Percentiles rank a stretch among this genome's conserved stretches.
Evolutionary conservation across 805 yeast species (phyloP).

Genomic region (Kodamaea jinghongensis): DNA sequence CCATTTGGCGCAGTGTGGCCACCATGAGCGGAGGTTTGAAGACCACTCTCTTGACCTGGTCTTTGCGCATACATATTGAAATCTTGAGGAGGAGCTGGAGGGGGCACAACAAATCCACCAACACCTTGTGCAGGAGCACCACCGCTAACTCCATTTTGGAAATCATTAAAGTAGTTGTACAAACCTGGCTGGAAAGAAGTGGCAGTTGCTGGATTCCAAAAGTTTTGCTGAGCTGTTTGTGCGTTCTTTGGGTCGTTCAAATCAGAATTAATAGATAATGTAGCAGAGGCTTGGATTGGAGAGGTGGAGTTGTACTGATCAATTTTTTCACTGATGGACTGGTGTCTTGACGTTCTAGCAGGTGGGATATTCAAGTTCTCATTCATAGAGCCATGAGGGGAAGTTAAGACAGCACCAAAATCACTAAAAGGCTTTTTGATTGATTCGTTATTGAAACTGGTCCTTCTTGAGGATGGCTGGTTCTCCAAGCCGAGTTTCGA

Average conservation of each 20-base stretch:
- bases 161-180: conserved; percentile 29
- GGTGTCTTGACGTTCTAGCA: conserved; percentile 41
- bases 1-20: neutral
- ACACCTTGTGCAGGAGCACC: conserved; percentile 1
- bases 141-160: conserved; percentile 2
- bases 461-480: conserved; percentile 47
- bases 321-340: conserved; percentile 59
- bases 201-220: conserved; percentile 70
- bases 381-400: conserved; percentile 42
- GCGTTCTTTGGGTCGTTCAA: conserved; percentile 15
- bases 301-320: conserved; percentile 51
- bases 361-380: conserved; percentile 41
- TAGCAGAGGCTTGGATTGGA: conserved; percentile 44
- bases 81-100: conserved; percentile 21
- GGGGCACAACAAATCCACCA: conserved; percentile 11
- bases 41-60: neutral
- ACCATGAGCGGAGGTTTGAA: too few relatives aligned
- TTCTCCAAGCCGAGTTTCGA: conserved; percentile 32
- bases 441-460: conserved; percentile 43
- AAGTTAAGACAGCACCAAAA: conserved; percentile 12
- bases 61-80: conserved; percentile 28
- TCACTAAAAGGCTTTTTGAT: conserved; percentile 19
- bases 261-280: conserved; percentile 31
- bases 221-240: conserved; percentile 27
- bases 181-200: conserved; percentile 52